These are phyloP conservation scores for Cyclocybe aegerita DNA, from an alignment of 768 basidiomycete species.

Conservation along the genomic window DNA sequence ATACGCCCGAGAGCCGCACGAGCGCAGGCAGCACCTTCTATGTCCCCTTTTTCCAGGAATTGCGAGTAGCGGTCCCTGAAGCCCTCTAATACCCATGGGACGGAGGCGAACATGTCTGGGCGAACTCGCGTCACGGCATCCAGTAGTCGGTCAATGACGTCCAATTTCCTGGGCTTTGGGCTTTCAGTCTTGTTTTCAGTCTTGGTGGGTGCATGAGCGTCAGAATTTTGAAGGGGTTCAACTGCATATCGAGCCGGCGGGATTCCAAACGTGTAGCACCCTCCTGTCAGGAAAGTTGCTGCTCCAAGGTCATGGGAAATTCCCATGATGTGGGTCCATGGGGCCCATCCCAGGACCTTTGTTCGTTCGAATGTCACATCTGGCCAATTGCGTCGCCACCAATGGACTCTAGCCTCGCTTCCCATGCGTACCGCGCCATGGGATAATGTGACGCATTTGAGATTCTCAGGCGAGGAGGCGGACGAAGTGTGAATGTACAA, in stretches of 20 bases:
- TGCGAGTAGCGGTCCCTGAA: conserved; percentile 10
- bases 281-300: conserved; percentile 18
- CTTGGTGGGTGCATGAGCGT: not conserved
- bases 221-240: not conserved
- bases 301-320: conserved; percentile 18
- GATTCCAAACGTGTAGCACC: conserved; percentile 26
- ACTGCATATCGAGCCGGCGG: conserved; percentile 19
- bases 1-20: conserved; percentile 12
- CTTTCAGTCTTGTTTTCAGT: not conserved
- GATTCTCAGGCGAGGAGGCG: conserved; percentile 23
- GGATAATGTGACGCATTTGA: conserved; percentile 28
- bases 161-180: conserved; percentile 2
- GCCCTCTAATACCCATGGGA: conserved; percentile 27
- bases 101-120: conserved; percentile 17
- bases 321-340: conserved; percentile 26
- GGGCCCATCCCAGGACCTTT: conserved; percentile 22
- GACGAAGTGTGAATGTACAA: conserved; percentile 31
- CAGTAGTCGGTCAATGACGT: conserved; percentile 13
- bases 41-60: not conserved
- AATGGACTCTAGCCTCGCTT: conserved; percentile 8
- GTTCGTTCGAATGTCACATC: conserved; percentile 5
- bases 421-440: conserved; percentile 17
- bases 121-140: conserved; percentile 9
- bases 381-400: conserved; percentile 5
- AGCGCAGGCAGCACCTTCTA: conserved; percentile 3